Conservation (phyloP, 2,329 filamentous ascomycete genomes). For the Ramularia collo-cygni region DNA sequence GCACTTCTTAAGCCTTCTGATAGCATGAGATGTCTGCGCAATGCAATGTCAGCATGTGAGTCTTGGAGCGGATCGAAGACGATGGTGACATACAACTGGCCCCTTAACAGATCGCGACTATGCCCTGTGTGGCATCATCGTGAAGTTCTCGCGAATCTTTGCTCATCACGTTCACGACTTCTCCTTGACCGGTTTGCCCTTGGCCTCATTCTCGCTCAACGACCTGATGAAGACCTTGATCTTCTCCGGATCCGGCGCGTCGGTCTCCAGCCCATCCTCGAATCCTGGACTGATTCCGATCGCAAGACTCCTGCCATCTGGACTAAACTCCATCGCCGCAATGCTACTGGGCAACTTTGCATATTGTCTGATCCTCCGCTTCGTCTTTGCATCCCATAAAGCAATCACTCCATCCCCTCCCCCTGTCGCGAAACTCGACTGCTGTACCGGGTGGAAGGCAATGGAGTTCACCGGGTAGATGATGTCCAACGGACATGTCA, state of each 20-base stretch:
- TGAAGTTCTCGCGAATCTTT: too few relatives aligned
- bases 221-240: slow-evolving; percentile 75
- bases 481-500: slow-evolving; percentile 59
- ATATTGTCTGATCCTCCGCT: slow-evolving; percentile 83
- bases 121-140: too few relatives aligned
- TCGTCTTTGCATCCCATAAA: slow-evolving; percentile 85
- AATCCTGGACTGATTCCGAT: slow-evolving; percentile 80
- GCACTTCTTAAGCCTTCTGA: too few relatives aligned
- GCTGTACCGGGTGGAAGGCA: slow-evolving; percentile 73
- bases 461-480: slow-evolving; percentile 90
- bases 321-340: slow-evolving; percentile 68
- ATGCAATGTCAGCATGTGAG: too few relatives aligned
- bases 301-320: slow-evolving; percentile 69
- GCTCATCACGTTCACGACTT: slow-evolving; percentile 5
- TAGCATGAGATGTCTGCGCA: too few relatives aligned
- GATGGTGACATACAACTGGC: too few relatives aligned
- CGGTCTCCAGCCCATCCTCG: slow-evolving; percentile 78
- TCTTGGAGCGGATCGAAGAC: too few relatives aligned
- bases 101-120: too few relatives aligned
- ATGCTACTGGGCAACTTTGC: slow-evolving; percentile 76
- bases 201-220: slow-evolving; percentile 79
- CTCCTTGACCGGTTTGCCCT: slow-evolving; percentile 39
- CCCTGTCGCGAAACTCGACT: slow-evolving; percentile 74
- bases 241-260: slow-evolving; percentile 60
- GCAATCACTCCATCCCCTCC: slow-evolving; percentile 89